Evolutionary conservation across 2,329 filamentous ascomycete genomes (phyloP).

Genomic region (Lojkania enalia): DNA sequence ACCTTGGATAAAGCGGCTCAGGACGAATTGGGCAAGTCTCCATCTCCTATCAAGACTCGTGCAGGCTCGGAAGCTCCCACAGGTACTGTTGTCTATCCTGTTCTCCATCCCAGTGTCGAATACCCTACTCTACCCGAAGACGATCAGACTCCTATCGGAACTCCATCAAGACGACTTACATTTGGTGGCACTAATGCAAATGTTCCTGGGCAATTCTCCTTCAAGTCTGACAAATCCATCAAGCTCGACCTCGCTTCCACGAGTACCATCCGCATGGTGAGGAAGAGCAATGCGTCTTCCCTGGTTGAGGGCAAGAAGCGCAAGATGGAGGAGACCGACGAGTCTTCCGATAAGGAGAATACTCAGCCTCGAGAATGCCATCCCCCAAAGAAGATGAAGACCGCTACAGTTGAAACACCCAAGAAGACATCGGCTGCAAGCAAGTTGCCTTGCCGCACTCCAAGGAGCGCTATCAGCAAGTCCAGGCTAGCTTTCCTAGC

Average conservation of each 20-base stretch:
- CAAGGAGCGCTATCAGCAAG: constrained; percentile 39
- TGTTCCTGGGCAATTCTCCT: constrained; percentile 52
- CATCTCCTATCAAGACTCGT: constrained; percentile 40
- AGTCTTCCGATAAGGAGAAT: constrained; percentile 51
- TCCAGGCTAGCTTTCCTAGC: constrained; percentile 44
- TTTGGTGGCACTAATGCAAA: constrained; percentile 33
- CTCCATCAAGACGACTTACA: constrained; percentile 40
- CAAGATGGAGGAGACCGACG: constrained; percentile 46
- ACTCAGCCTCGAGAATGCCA: constrained; percentile 34
- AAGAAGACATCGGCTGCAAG: constrained; percentile 34
- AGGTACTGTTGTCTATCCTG: constrained; percentile 38
- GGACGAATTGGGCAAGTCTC: constrained; percentile 39
- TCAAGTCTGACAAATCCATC: constrained; percentile 51
- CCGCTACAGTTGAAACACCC: constrained; percentile 23
- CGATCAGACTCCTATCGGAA: constrained; percentile 27
- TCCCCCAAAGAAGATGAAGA: constrained; percentile 37
- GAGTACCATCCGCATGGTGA: constrained; percentile 48
- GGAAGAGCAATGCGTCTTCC: constrained; percentile 47
- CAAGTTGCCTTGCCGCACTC: constrained; percentile 37
- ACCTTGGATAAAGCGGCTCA: constrained; percentile 55
- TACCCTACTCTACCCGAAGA: constrained; percentile 44
- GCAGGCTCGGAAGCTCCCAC: constrained; percentile 39
- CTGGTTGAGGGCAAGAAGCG: constrained; percentile 47
- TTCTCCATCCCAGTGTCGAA: constrained; percentile 31
- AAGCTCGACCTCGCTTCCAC: constrained; percentile 47